Conservation (phyloP, 345 rosid genomes). For the Schrenkiella parvula region DNA sequence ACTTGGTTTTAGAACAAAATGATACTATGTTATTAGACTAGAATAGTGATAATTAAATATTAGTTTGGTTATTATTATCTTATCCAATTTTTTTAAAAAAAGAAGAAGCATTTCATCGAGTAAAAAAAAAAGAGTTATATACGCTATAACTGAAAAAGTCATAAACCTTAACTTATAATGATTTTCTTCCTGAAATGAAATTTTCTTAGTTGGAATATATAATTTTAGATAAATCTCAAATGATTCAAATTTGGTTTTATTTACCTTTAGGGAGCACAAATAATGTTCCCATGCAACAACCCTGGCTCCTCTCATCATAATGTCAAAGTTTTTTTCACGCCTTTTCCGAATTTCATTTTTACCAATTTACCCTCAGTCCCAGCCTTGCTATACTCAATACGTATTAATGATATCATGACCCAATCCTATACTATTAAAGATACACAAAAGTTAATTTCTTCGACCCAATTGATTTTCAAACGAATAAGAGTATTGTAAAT, state of each 20-base stretch:
- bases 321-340: constrained; percentile 32
- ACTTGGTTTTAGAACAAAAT: neutral
- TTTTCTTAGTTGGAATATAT: neutral
- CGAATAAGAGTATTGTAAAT: neutral
- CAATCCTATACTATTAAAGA: neutral
- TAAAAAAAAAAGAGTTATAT: neutral
- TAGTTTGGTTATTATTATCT: neutral
- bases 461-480: neutral
- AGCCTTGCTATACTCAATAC: neutral
- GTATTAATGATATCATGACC: neutral
- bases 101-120: neutral
- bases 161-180: neutral
- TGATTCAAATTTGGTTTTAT: constrained; percentile 11
- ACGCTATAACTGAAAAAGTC: neutral
- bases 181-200: neutral
- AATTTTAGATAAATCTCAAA: constrained; percentile 1
- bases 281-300: constrained; percentile 48
- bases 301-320: constrained; percentile 43
- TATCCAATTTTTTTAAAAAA: neutral
- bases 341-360: neutral
- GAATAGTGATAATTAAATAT: neutral
- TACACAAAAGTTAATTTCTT: neutral
- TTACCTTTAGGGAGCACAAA: constrained; percentile 40
- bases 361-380: neutral
- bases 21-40: neutral